These are phyloP conservation scores for Paecilomyces dactylethromorphus DNA, from an alignment of 2,329 filamentous ascomycete species.

Conservation along the genomic window DNA sequence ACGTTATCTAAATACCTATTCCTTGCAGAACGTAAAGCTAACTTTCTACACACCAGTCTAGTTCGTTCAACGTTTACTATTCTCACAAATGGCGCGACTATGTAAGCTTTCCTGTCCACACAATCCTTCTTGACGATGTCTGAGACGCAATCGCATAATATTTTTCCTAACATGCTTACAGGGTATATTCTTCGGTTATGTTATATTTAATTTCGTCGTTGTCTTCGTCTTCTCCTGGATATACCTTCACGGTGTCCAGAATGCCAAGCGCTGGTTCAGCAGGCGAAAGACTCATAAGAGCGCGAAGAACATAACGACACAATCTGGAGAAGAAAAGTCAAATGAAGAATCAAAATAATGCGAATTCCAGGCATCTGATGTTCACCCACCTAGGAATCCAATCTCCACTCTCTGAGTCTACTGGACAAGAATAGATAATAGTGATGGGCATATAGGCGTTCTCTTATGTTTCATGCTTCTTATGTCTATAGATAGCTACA, in stretches of 20 bases:
- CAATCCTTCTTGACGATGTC: neutral
- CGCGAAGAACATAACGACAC: neutral
- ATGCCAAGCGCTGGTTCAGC: conserved; percentile 26
- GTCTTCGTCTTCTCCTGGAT: conserved; percentile 51
- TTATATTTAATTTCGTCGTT: conserved; percentile 56
- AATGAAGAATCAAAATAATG: neutral
- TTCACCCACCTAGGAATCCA: neutral
- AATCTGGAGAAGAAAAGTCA: neutral
- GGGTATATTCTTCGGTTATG: conserved; percentile 58
- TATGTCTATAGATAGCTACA: too few species aligned
- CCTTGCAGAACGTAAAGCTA: neutral
- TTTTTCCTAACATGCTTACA: conserved; percentile 6
- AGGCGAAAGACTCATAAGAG: conserved; percentile 18
- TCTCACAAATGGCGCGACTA: conserved; percentile 60
- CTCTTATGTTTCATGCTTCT: too few species aligned
- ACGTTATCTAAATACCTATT: conserved; percentile 8
- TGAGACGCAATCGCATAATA: neutral
- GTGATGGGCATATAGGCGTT: neutral
- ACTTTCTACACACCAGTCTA: conserved; percentile 14
- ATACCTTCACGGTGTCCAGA: conserved; percentile 38
- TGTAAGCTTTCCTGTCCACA: conserved; percentile 23
- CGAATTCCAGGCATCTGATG: neutral
- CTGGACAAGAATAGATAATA: neutral
- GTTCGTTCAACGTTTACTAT: conserved; percentile 55
- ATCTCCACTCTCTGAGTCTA: neutral